Evolutionary conservation across 257 asterid genomes (phyloP).

Genomic region (Salvia splendens): DNA sequence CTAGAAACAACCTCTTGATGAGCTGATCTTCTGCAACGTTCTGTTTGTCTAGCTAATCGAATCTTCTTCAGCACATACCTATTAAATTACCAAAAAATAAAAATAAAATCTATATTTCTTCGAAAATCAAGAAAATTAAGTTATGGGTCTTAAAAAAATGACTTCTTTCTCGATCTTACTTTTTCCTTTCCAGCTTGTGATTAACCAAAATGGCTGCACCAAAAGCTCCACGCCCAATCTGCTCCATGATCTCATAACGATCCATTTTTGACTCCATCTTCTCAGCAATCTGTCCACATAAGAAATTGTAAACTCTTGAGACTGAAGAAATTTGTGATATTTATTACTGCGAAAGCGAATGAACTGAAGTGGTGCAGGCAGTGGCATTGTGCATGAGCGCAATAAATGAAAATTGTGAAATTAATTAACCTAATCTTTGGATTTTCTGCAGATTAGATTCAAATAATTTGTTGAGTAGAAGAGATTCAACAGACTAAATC

Average conservation of each 20-base stretch:
- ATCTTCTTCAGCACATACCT: conserved; percentile 97
- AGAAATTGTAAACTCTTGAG: conserved; percentile 2
- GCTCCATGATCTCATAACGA: conserved; percentile 99
- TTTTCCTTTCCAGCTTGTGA: conserved; percentile 84
- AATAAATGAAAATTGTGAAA: conserved; percentile 18
- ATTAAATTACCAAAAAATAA: conserved; percentile 28
- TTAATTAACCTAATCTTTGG: conserved; percentile 32
- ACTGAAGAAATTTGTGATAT: conserved; percentile 10
- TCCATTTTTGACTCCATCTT: conserved; percentile 92
- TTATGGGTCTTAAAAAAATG: not conserved
- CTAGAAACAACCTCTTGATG: conserved; percentile 72
- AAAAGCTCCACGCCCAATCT: conserved; percentile 99
- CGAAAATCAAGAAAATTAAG: not conserved
- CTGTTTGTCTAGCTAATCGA: conserved; percentile 94
- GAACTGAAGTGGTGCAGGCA: conserved; percentile 19
- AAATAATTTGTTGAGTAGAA: conserved; percentile 22
- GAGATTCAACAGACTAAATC: conserved; percentile 17
- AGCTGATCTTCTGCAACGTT: conserved; percentile 97
- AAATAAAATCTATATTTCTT: conserved; percentile 16
- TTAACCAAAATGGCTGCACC: conserved; percentile 97
- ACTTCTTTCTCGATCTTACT: conserved; percentile 42
- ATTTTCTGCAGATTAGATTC: conserved; percentile 35
- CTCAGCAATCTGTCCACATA: conserved; percentile 31
- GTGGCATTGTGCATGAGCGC: conserved; percentile 21
- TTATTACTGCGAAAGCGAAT: not conserved